phyloP scores from a whole-genome alignment of 345 rosid genomes.

The Luvunga scandens region DNA sequence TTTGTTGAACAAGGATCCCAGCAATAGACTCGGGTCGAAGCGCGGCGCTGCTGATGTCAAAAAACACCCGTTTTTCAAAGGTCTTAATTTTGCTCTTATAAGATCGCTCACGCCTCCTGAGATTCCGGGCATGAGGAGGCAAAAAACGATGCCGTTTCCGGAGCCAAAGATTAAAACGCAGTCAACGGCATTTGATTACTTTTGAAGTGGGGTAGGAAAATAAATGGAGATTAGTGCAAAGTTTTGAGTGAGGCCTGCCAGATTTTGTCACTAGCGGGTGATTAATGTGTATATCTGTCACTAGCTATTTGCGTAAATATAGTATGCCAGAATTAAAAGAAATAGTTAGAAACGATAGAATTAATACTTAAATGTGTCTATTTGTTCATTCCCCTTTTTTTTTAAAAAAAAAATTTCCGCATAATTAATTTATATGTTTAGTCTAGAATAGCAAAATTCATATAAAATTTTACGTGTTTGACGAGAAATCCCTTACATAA shows the following conservation, averaged over 20 bases:
- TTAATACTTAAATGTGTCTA: too few species aligned
- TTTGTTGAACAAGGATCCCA: constrained; percentile 72
- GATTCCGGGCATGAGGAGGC: constrained; percentile 46
- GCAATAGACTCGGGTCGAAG: constrained; percentile 62
- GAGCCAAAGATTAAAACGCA: constrained; percentile 25
- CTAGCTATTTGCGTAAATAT: constrained; percentile 10
- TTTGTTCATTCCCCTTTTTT: too few species aligned
- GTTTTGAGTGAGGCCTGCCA: constrained; percentile 35
- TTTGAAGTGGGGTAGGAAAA: constrained; percentile 32
- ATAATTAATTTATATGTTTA: too few species aligned
- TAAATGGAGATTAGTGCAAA: constrained; percentile 28
- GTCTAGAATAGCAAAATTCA: too few species aligned
- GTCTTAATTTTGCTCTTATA: constrained; percentile 75
- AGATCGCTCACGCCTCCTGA: constrained; percentile 73
- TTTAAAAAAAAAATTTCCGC: too few species aligned
- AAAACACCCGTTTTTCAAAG: constrained; percentile 78
- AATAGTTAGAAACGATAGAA: neutral
- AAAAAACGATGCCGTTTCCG: constrained; percentile 32
- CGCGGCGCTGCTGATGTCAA: constrained; percentile 90
- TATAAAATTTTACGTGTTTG: too few species aligned
- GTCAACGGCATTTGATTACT: constrained; percentile 58
- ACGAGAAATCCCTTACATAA: too few species aligned
- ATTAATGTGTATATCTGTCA: constrained; percentile 24
- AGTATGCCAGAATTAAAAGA: neutral
- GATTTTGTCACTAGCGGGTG: constrained; percentile 35